Evolutionary conservation across 2,329 filamentous ascomycete species (phyloP).

Genomic region (Dactylellina haptotyla): DNA sequence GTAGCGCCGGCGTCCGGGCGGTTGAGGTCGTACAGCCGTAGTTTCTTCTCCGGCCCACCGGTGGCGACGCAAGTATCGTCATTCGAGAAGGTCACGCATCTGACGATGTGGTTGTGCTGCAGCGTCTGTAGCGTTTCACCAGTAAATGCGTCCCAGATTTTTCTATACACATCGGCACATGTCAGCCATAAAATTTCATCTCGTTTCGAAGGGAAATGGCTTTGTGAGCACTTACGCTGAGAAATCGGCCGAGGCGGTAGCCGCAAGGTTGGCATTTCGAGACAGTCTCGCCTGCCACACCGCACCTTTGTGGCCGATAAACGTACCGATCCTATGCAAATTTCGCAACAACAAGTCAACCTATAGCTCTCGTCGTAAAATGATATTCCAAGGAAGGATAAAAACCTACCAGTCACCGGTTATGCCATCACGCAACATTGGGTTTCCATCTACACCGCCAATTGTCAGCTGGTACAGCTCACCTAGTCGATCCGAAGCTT

Average conservation of each 20-base stretch:
- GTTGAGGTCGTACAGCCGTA: constrained; percentile 89
- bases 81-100: constrained; percentile 87
- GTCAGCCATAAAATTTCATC: too few species aligned
- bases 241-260: constrained; percentile 95
- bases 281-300: constrained; percentile 96
- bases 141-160: constrained; percentile 96
- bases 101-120: constrained; percentile 93
- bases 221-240: constrained; percentile 89
- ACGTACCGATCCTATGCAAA: constrained; percentile 81
- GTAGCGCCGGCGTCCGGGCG: constrained; percentile 69
- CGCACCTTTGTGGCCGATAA: constrained; percentile 96
- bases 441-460: constrained; percentile 80
- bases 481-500: neutral
- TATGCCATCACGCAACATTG: constrained; percentile 95
- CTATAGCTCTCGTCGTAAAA: constrained; percentile 17
- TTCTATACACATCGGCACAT: constrained; percentile 68
- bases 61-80: constrained; percentile 89
- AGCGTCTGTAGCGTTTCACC: constrained; percentile 88
- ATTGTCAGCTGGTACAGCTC: neutral
- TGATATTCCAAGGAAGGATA: too few species aligned
- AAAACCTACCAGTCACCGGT: constrained; percentile 84
- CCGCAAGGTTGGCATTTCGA: constrained; percentile 84
- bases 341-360: constrained; percentile 29
- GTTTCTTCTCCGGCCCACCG: constrained; percentile 94
- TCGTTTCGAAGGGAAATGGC: constrained; percentile 18